These are phyloP conservation scores for Craspedostauros australis DNA, from an alignment of 108 stramenopile species.

Conservation along the genomic window DNA sequence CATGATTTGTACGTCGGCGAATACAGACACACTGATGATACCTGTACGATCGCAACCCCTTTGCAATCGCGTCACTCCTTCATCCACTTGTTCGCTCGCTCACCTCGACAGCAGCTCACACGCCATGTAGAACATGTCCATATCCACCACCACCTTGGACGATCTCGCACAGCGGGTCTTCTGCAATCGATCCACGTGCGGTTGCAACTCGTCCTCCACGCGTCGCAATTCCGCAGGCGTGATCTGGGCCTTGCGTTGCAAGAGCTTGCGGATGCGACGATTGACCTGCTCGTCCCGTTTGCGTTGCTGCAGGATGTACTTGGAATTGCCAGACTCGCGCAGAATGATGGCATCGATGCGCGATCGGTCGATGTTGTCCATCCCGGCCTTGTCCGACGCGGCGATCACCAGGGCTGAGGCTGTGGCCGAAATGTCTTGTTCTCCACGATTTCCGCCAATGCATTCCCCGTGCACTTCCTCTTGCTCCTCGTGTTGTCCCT, in stretches of 20 bases:
- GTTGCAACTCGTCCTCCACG: neutral
- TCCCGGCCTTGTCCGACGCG: slow-evolving; percentile 77
- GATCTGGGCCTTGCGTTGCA: slow-evolving; percentile 3
- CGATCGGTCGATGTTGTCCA: slow-evolving; percentile 73
- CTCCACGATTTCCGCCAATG: no score
- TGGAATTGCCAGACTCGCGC: slow-evolving; percentile 63
- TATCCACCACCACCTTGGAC: slow-evolving; percentile 77
- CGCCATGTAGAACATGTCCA: slow-evolving; percentile 92
- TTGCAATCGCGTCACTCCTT: no score
- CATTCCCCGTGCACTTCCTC: no score
- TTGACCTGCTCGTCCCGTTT: slow-evolving; percentile 59
- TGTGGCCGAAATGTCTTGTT: neutral
- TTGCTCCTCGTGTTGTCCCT: no score
- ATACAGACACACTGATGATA: no score
- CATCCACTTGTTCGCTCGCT: no score
- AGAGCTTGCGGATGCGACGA: slow-evolving; percentile 38
- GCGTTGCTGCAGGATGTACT: slow-evolving; percentile 64
- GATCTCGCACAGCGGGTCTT: no score
- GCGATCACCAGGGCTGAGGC: slow-evolving; percentile 70
- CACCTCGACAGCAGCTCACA: slow-evolving; percentile 69
- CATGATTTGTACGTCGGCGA: no score
- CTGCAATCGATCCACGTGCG: no score
- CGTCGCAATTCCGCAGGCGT: neutral
- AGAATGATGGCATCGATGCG: slow-evolving; percentile 70
- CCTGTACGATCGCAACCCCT: no score